Base-by-base conservation (phyloP, 2,329 filamentous ascomycete species). In the Daldinia eschscholtzii region DNA sequence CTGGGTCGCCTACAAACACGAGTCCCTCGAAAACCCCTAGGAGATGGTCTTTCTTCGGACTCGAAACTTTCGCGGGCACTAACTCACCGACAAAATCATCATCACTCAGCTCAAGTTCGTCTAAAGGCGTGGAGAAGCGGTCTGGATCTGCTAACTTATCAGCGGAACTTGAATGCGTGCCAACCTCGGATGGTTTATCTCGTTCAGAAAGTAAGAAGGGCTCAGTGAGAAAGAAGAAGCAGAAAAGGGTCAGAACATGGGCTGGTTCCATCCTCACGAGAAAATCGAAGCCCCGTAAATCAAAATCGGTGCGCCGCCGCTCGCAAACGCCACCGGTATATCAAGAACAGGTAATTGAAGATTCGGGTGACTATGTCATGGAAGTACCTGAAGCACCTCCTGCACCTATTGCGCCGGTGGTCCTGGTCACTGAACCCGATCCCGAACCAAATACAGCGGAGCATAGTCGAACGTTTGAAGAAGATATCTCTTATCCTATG, bases 221-320 rank as follows among this genome's bases (percentile, higher is more conserved):
- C 53, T 76, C 80, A 35, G 78, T 80, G 62, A 83, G 82, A 58
- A 82, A 76, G 42, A 87, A 85, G 80, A 87, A 87, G 70, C 87
- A 90, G 76, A 94, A 93, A 81, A 92, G 92, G 78, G 92, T 95
- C 65, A 93, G 92, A 76, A 86, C 86, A 3, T 92, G 90, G 89
- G 88, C 89, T 18, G 90, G 89, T 35, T 88, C 89, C 1, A 91
- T 92, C 64, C 82, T 93, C 6, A 87, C 88, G 15, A 84, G 87
- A 4, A 92, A 90, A 71, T 81, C 85, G 0, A 91, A 88, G 15
- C 76, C 80, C 70, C 82, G 84, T 72, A 80, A 80, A 55, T 78
- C 81, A 61, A 85, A 83, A 67, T 72, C 76, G 5, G 74, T 75
- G 18, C 76, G 76, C 3, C 75, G 79, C 4, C 80, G 84, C 28